Base-by-base conservation (phyloP, 2,329 filamentous ascomycete genomes). In the Alternaria sp. region DNA sequence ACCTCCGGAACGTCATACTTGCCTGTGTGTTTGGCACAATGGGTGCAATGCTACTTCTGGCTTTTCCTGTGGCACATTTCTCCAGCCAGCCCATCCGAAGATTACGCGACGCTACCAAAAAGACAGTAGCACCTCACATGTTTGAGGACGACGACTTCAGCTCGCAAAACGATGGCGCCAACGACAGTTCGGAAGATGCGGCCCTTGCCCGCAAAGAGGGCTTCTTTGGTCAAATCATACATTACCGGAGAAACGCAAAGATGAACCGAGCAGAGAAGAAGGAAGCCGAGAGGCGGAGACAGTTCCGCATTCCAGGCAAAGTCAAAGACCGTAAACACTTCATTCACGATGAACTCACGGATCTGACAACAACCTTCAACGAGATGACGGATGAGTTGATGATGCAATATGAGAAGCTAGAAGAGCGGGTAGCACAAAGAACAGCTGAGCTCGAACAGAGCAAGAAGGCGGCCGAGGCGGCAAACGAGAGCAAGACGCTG, bases 401-500 rank as follows among this genome's bases (percentile, higher is more conserved):
- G 73, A 91, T 93, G 80, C 93, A 97, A 73, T 97, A 97, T 74
- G 89, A 90, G 28, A 89, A 88, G 11, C 83, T 97, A 1, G 94
- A 97, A 77, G 90, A 95, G 60, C 90, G 95, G 71, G 94, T 97
- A 1, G 88, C 88, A 7, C 89, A 94, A 77, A 86, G 94, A 59
- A 97, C 94, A 0, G 88, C 88, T 36, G 92, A 97, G 79, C 84
- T 97, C 1, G 93, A 97, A 74, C 88, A 93, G 65, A 96, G 91
- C 82, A 97, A 97, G 78, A 93, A 93, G 81, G 93, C 93, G 1
- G 94, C 94, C 1, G 94, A 97, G 79, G 91, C 92, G n/a, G 94
- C 94, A 4, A 97, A 97, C 72, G 92, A 97, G 81, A 96, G 93
- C 84, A 99, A 99, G 82, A 98, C 96, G 0, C 85, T 98, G 9